A percentile compares a stretch with the other conserved stretches of the same genome.
Conservation (phyloP, 345 rosid genomes). For the Linum lewisii region DNA sequence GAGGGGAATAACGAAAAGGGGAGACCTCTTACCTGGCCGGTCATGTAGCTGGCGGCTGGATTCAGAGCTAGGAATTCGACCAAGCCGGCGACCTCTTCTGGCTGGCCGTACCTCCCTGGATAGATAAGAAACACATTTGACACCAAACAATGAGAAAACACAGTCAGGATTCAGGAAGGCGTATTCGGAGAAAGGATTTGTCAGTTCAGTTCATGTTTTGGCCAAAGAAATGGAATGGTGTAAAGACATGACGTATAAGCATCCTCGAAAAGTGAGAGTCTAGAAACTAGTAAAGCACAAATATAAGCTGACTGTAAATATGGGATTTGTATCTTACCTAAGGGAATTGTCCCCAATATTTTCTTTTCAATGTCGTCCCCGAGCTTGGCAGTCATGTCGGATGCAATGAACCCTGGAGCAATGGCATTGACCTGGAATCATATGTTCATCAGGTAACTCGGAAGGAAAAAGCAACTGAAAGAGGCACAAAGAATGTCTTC, state of each 20-base stretch:
- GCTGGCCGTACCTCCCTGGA: constrained; percentile 92
- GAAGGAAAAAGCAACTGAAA: not conserved
- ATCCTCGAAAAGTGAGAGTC: too few relatives aligned
- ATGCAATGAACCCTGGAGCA: constrained; percentile 93
- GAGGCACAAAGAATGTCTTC: constrained; percentile 3
- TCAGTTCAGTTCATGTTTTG: too few relatives aligned
- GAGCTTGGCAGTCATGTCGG: constrained; percentile 93
- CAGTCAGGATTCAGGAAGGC: too few relatives aligned
- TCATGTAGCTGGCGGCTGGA: constrained; percentile 84
- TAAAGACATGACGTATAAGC: too few relatives aligned
- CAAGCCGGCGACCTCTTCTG: constrained; percentile 97
- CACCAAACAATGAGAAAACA: too few relatives aligned
- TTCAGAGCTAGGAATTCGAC: constrained; percentile 90
- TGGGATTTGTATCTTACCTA: constrained; percentile 53
- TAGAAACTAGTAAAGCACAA: too few relatives aligned
- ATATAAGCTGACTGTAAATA: too few relatives aligned
- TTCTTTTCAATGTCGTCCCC: constrained; percentile 88
- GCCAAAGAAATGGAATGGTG: too few relatives aligned
- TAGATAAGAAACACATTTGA: constrained; percentile 1
- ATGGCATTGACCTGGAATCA: constrained; percentile 67
- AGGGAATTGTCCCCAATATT: constrained; percentile 71
- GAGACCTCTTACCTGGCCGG: constrained; percentile 64
- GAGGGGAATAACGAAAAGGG: too few relatives aligned
- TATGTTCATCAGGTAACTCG: constrained; percentile 9
- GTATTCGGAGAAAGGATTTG: too few relatives aligned